A percentile compares a stretch with the other conserved stretches of the same genome.
Conservation (phyloP, 768 basidiomycete species). For the Tylopilus plumbeoviolaceoides region DNA sequence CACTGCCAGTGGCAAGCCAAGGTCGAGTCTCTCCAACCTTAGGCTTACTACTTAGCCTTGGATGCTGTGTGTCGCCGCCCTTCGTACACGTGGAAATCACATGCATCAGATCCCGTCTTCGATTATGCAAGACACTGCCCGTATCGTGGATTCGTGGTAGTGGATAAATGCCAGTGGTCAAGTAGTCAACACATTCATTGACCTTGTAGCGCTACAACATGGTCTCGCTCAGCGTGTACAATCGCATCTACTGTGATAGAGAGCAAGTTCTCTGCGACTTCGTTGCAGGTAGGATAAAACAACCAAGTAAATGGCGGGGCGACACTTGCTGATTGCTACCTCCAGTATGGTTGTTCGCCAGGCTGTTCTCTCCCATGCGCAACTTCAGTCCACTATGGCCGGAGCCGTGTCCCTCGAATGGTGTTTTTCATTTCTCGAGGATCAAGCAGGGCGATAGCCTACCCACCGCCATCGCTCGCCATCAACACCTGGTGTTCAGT, state of each 20-base stretch:
- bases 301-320: neutral
- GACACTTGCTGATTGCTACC: neutral
- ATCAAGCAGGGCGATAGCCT: slow-evolving; percentile 5
- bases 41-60: too few relatives aligned
- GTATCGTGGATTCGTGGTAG: neutral
- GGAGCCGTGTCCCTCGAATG: neutral
- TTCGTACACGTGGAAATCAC: too few relatives aligned
- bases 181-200: neutral
- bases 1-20: too few relatives aligned
- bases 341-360: neutral
- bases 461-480: slow-evolving; percentile 7
- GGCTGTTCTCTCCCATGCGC: neutral
- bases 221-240: neutral
- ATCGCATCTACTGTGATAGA: neutral
- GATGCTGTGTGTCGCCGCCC: too few relatives aligned
- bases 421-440: slow-evolving; percentile 8
- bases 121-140: neutral
- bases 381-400: too few relatives aligned
- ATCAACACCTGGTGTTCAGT: slow-evolving; percentile 7
- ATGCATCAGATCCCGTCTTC: neutral
- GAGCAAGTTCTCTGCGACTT: neutral
- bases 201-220: neutral
- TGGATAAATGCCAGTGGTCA: neutral
- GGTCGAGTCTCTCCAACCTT: too few relatives aligned
- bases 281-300: neutral